Percentiles rank a stretch among this genome's conserved stretches.
Evolutionary conservation across 805 yeast species (phyloP).

Genomic region (Wickerhamomyces hampshirensis): DNA sequence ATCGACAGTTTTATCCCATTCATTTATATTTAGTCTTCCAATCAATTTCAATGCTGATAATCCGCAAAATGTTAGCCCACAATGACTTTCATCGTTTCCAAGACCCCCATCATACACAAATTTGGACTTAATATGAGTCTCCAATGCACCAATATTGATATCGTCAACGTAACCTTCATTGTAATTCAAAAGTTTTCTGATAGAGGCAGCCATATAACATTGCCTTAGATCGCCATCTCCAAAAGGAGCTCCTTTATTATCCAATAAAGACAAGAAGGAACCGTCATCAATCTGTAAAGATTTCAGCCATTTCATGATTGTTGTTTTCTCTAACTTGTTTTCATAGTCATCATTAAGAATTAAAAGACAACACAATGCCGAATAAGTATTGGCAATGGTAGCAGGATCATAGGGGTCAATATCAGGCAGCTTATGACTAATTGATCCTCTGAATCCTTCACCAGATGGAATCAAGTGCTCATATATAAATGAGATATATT

Average conservation of each 20-base stretch:
- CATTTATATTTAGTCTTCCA: conserved; percentile 22
- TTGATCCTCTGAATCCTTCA: conserved; percentile 57
- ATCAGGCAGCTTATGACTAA: conserved; percentile 33
- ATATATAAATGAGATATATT: conserved; percentile 41
- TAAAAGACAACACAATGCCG: conserved; percentile 57
- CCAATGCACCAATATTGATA: conserved; percentile 39
- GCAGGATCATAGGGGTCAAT: conserved; percentile 47
- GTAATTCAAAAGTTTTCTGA: conserved; percentile 44
- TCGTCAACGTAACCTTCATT: conserved; percentile 11
- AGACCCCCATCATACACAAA: conserved; percentile 66
- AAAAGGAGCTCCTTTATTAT: conserved; percentile 29
- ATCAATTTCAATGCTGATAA: conserved; percentile 52
- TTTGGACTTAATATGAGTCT: conserved; percentile 31
- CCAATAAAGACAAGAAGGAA: conserved; percentile 46
- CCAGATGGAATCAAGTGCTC: conserved; percentile 36
- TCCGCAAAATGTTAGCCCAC: conserved; percentile 86
- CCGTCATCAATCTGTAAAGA: conserved; percentile 60
- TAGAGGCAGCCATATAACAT: conserved; percentile 67
- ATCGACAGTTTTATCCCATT: conserved; percentile 37
- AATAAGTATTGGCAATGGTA: conserved; percentile 69
- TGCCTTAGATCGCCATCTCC: conserved; percentile 72
- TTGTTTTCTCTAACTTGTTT: conserved; percentile 32
- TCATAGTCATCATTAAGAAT: conserved; percentile 43
- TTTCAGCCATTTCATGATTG: conserved; percentile 49
- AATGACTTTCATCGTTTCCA: conserved; percentile 70